Evolutionary conservation across 192 early-diverging fungal species (phyloP), one percentile per base, ranked within the genome.

Genomic region (Coemansia sp.): DNA sequence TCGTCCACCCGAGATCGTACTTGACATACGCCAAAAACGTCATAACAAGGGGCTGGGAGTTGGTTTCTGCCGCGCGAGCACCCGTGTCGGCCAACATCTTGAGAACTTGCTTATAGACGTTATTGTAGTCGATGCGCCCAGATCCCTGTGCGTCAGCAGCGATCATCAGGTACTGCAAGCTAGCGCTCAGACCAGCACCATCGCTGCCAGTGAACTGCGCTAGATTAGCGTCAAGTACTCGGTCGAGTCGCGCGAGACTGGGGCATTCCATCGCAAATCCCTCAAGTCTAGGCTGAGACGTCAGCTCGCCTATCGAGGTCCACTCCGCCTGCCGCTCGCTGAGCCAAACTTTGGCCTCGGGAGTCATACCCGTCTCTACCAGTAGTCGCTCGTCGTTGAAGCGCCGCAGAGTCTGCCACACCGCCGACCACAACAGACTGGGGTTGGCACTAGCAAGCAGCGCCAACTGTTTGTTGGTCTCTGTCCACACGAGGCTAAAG

Each of bases 401-500:
- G 17, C 79, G 70, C 34, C 63, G 70, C 41, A 94, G 62, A 69
- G 86, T 78, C 15, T 67, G 73, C 80, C 87, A 89, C 8, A 86
- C 58, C 3, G 87, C 64, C 19, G 70, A 61, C 93, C 94, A 94
- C 64, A 89, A 88, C 37, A 86, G 70, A 4, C 85, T 78, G 4
- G 83, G 74, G 51, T 89, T 63, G 19, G 84, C 63, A 19, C 76
- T 76, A 1, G 90, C 81, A 23, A 89, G 74, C 31, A 80, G 77
- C 7, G 76, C 75, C 48, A 94, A 70, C 32, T 86, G 74, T 44
- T 83, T 85, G 17, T 83, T 89, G 14, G 86, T 89, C 66, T 95
- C 93, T 9, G 90, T 72, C 94, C 94, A 97, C 17, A 98, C 68
- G 6, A 92, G 88, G 31, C 87, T 88, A 55, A 98, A 93, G 71